Conservation (phyloP, 768 basidiomycete genomes). For the Lactarius quietus region DNA sequence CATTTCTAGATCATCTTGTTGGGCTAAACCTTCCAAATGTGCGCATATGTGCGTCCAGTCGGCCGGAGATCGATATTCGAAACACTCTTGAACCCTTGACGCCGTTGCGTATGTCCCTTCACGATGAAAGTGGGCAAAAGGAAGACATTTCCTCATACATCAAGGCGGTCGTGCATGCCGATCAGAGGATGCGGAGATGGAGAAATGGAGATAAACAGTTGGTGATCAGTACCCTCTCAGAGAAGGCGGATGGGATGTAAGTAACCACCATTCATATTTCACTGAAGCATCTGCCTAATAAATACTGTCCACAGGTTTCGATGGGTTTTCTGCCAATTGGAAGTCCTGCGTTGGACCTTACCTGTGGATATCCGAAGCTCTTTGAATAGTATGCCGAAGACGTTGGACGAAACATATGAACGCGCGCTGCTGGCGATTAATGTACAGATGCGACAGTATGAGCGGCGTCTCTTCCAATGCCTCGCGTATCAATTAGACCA, state of each 20-base stretch:
- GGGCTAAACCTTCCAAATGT: background rate
- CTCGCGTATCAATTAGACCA: too few relatives aligned
- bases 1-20: background rate
- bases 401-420: too few relatives aligned
- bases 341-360: too few relatives aligned
- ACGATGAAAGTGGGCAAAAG: background rate
- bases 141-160: background rate
- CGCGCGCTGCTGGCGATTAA: too few relatives aligned
- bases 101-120: background rate
- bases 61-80: slow-evolving; percentile 7
- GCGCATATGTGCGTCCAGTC: slow-evolving; percentile 6
- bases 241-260: slow-evolving; percentile 9
- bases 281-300: too few relatives aligned
- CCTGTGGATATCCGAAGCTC: too few relatives aligned
- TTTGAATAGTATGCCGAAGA: too few relatives aligned
- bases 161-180: background rate
- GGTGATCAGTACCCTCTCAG: background rate
- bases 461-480: too few relatives aligned
- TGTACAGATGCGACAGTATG: too few relatives aligned
- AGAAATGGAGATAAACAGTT: background rate
- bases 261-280: fast-evolving
- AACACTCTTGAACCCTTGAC: background rate
- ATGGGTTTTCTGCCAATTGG: too few relatives aligned
- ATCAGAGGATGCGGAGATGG: background rate
- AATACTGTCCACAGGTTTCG: too few relatives aligned